phyloP scores from a whole-genome alignment of 805 yeast genomes.

The Saccharomycopsis babjevae region DNA sequence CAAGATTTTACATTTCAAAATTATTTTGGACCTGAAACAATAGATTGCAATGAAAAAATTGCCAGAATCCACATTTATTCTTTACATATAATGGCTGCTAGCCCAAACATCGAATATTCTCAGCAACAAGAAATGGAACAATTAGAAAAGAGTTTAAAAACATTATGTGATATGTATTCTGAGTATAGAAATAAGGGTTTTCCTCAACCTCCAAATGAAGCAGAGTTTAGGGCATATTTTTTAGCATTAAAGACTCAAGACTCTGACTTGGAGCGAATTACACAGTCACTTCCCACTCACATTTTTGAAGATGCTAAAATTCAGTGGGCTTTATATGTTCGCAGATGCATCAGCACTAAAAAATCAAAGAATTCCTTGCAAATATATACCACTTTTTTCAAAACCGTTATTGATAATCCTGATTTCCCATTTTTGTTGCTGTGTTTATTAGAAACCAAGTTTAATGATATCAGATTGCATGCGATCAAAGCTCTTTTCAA shows the following conservation, averaged over 20 bases:
- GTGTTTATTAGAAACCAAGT: constrained; percentile 68
- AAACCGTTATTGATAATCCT: constrained; percentile 35
- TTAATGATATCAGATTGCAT: constrained; percentile 67
- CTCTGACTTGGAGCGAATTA: constrained; percentile 69
- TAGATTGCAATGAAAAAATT: constrained; percentile 84
- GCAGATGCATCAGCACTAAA: constrained; percentile 48
- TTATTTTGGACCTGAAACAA: constrained; percentile 85
- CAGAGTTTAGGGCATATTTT: constrained; percentile 87
- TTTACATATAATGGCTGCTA: constrained; percentile 69
- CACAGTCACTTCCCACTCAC: constrained; percentile 54
- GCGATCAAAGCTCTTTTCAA: constrained; percentile 59
- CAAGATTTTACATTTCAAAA: constrained; percentile 96
- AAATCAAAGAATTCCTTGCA: constrained; percentile 50
- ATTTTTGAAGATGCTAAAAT: constrained; percentile 47
- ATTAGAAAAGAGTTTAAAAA: constrained; percentile 80
- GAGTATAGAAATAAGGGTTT: constrained; percentile 61
- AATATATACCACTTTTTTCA: constrained; percentile 55
- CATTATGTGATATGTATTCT: constrained; percentile 76
- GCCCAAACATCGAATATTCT: constrained; percentile 57
- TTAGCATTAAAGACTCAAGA: constrained; percentile 72
- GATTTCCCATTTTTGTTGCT: constrained; percentile 57
- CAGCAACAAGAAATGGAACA: constrained; percentile 96
- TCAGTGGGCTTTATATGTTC: constrained; percentile 60
- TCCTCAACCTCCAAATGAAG: constrained; percentile 67
- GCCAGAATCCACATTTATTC: constrained; percentile 79